Percentiles rank a stretch among this genome's conserved stretches.
Evolutionary conservation across 495 filamentous ascomycete species (phyloP).

Genomic region (Neurospora sp.): DNA sequence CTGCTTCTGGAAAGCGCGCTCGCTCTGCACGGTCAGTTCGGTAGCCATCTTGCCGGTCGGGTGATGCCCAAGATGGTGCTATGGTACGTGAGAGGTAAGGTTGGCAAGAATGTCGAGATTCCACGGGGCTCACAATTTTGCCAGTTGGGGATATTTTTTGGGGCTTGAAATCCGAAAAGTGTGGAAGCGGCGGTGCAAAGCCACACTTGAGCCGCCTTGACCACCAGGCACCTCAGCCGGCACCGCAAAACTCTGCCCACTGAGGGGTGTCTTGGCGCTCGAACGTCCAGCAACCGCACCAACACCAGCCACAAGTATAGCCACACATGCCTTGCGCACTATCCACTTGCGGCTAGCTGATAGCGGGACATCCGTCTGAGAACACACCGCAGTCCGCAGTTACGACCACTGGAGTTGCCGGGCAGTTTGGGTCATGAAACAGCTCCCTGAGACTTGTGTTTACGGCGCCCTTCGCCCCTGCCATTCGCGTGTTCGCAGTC

Average conservation of each 20-base stretch:
- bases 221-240: neutral
- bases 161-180: constrained; percentile 15
- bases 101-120: constrained; percentile 11
- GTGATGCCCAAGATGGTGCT: constrained; percentile 21
- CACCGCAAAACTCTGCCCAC: neutral
- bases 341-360: neutral
- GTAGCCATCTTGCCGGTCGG: constrained; percentile 82
- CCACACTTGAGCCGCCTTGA: constrained; percentile 15
- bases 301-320: constrained; percentile 4
- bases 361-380: neutral
- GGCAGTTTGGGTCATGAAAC: neutral
- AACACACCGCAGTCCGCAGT: neutral
- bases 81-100: constrained; percentile 7
- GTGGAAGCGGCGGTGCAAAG: constrained; percentile 26
- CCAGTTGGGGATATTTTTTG: constrained; percentile 21
- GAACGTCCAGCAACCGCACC: constrained; percentile 3
- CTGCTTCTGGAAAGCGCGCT: constrained; percentile 99
- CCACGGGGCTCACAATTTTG: constrained; percentile 17
- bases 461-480: neutral
- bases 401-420: neutral
- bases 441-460: neutral
- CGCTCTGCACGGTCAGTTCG: constrained; percentile 94
- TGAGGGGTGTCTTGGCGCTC: neutral
- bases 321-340: neutral
- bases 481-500: neutral